Evolutionary conservation across 192 early-diverging fungal genomes (phyloP), one percentile per base, ranked within the genome.

Genomic region (Podila epigama): DNA sequence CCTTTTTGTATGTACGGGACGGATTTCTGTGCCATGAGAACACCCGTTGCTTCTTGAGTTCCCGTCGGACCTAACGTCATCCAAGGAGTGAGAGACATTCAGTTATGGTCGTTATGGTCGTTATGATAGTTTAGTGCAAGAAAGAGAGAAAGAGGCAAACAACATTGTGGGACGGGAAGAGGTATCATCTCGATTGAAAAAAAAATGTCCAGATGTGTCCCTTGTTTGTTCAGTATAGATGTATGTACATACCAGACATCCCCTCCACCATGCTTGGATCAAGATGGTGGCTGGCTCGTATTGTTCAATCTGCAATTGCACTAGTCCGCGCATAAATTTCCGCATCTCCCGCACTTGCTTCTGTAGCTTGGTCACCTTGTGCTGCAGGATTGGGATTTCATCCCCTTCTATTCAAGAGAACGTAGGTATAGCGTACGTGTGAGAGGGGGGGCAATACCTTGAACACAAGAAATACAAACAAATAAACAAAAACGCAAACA

Each of bases 211-310:
- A n/a, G n/a, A n/a, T n/a, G n/a, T n/a, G n/a, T n/a, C n/a, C n/a
- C n/a, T n/a, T n/a, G n/a, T n/a, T n/a, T n/a, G n/a, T n/a, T n/a
- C n/a, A n/a, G n/a, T n/a, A n/a, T n/a, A n/a, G n/a, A n/a, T n/a
- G n/a, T 4, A 8, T 32, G 20, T 12, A 44, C 54, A 34, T 75
- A 75, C 72, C 66, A 77, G 40, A 40, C 73, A 77, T 7, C 73
- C 73, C 52, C 73, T 62, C 73, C 73, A 77, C 73, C 73, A 77
- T 11, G 73, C 73, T 28, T 77, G 73, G 50, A 77, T 77, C 73
- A 77, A 44, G 22, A 77, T 68, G 27, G 73, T 77, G 20, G 73
- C 73, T 32, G 73, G 73, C 22, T 77, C 73, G 34, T 77, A 77
- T 32, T 77, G 73, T 32, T 77, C 73, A 20, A 77, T 56, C 32